Conservation (phyloP, 371 early-diverging fungal genomes). For the Encephalitozoon cuniculi region DNA sequence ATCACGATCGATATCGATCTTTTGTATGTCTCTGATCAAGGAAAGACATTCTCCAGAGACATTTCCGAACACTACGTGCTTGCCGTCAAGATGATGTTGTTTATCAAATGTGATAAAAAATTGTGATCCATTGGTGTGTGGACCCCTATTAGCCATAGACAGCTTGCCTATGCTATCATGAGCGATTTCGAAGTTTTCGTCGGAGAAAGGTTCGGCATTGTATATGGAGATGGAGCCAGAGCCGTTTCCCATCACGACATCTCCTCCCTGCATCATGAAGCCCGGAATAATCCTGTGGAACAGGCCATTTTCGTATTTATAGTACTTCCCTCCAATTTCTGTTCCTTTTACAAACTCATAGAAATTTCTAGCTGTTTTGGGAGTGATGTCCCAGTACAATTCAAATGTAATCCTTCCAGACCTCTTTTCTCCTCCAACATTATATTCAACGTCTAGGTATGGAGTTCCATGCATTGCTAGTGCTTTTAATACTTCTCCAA, state of each 20-base stretch:
- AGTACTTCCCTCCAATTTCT: conserved; percentile 62
- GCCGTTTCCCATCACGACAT: conserved; percentile 76
- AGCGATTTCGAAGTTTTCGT: conserved; percentile 72
- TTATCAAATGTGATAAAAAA: conserved; percentile 89
- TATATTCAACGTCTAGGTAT: background rate
- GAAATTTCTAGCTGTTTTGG: conserved; percentile 70
- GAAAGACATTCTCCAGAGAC: conserved; percentile 75
- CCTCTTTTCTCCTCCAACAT: background rate
- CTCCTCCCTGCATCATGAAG: conserved; percentile 98
- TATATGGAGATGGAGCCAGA: conserved; percentile 90
- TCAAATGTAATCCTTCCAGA: background rate
- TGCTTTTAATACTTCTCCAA: background rate
- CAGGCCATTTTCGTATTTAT: conserved; percentile 75
- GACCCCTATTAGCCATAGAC: conserved; percentile 91
- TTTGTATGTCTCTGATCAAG: conserved; percentile 76
- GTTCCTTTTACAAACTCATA: background rate
- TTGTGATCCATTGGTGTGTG: conserved; percentile 89
- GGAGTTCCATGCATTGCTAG: background rate
- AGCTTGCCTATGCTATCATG: conserved; percentile 77
- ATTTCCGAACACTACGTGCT: conserved; percentile 88
- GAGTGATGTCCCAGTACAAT: conserved; percentile 67
- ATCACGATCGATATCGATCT: conserved; percentile 57
- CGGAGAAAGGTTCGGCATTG: conserved; percentile 73
- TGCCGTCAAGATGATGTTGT: conserved; percentile 80
- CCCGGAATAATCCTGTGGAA: conserved; percentile 73